phyloP scores from a whole-genome alignment of 2,329 filamentous ascomycete genomes.

The Cyphellophora europaea region DNA sequence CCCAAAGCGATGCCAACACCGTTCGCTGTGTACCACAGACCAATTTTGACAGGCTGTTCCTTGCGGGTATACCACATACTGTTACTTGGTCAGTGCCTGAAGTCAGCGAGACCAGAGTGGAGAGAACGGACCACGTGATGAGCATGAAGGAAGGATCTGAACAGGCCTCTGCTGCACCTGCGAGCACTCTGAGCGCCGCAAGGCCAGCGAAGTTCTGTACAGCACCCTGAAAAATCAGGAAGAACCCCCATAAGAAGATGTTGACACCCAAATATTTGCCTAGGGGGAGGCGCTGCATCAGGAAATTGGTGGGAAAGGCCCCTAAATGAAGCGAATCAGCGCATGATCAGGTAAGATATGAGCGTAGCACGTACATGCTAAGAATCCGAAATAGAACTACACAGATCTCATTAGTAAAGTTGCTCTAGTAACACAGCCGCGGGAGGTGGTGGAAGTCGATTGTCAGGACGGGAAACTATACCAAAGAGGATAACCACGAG shows the following conservation, averaged over 20 bases:
- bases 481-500: slow-evolving; percentile 28
- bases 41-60: slow-evolving; percentile 57
- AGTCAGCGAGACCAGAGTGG: no score
- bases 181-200: slow-evolving; percentile 32
- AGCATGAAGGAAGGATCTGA: slow-evolving; percentile 28
- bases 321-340: no score
- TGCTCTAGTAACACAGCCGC: no score
- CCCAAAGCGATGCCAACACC: slow-evolving; percentile 66
- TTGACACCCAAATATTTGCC: slow-evolving; percentile 21
- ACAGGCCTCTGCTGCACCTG: slow-evolving; percentile 32
- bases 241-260: slow-evolving; percentile 25
- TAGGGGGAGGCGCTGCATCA: slow-evolving; percentile 36
- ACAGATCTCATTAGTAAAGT: no score
- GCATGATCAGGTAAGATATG: no score
- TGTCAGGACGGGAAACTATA: no score
- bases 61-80: slow-evolving; percentile 63
- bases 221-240: slow-evolving; percentile 25
- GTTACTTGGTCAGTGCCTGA: no score
- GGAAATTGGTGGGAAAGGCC: slow-evolving; percentile 61
- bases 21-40: slow-evolving; percentile 73
- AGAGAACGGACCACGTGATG: slow-evolving; percentile 30
- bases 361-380: no score
- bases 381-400: not conserved
- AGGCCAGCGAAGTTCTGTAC: slow-evolving; percentile 23
- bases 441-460: no score